Percentiles rank a stretch among this genome's conserved stretches.
phyloP scores from a whole-genome alignment of 108 stramenopile species.

The Skeletonema costatum region DNA sequence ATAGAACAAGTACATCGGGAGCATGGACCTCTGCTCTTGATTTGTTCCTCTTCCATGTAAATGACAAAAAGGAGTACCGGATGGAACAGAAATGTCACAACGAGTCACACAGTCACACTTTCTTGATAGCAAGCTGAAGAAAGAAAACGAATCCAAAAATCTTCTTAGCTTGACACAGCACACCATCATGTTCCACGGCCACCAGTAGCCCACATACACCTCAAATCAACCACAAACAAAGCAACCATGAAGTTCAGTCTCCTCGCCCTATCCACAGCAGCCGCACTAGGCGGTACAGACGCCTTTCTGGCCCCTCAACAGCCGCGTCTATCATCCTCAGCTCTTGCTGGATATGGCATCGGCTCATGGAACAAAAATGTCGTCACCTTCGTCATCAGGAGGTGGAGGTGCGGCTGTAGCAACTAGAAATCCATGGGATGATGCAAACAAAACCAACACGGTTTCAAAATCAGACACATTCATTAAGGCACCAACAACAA shows the following conservation, averaged over 20 bases:
- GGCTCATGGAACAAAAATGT: not conserved
- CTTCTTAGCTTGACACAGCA: too few relatives aligned
- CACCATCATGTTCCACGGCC: too few relatives aligned
- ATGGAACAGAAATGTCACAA: too few relatives aligned
- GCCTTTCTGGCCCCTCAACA: constrained; percentile 10
- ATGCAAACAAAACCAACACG: not conserved
- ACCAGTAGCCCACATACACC: not conserved
- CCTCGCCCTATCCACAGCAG: constrained; percentile 15
- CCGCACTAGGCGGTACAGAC: constrained; percentile 11
- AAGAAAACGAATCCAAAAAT: too few relatives aligned
- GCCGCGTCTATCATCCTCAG: not conserved
- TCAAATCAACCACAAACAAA: not conserved
- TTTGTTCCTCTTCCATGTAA: too few relatives aligned
- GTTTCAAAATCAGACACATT: not conserved
- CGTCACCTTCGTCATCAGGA: not conserved
- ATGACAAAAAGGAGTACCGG: too few relatives aligned
- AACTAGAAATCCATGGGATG: not conserved
- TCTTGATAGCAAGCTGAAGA: too few relatives aligned
- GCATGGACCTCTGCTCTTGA: constrained; percentile 21
- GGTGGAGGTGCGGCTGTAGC: constrained; percentile 14
- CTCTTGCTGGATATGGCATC: constrained; percentile 1
- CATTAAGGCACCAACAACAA: not conserved
- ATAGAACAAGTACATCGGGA: constrained; percentile 39
- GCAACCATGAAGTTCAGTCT: constrained; percentile 22
- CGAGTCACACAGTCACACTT: too few relatives aligned